Conservation (phyloP, 495 filamentous ascomycete genomes). For the Penicillium simplicissimum region DNA sequence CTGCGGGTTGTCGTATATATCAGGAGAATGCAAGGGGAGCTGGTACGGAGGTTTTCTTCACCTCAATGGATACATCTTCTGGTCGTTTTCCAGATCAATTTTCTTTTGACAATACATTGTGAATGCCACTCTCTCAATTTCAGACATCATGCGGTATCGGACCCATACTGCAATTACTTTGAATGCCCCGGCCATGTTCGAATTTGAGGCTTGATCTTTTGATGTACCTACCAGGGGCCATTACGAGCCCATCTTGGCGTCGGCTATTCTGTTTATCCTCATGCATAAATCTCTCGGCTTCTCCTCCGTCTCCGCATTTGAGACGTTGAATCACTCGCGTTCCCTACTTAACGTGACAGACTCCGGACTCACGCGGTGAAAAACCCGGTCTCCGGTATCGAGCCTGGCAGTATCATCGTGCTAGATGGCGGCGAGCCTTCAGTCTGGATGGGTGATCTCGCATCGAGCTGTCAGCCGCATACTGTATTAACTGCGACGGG, state of each 20-base stretch:
- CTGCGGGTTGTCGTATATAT: not conserved
- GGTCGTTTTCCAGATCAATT: not conserved
- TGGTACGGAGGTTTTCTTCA: not conserved
- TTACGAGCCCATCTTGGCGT: not conserved
- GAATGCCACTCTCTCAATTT: no score
- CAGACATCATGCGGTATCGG: no score
- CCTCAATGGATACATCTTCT: no score
- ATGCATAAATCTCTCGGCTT: slow-evolving; percentile 9
- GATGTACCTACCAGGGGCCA: not conserved
- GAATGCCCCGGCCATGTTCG: no score
- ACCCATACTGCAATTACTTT: no score
- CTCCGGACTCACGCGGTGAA: slow-evolving; percentile 26
- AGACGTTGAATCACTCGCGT: not conserved
- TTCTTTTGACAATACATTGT: no score
- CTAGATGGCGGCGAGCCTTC: slow-evolving; percentile 31
- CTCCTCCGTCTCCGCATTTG: slow-evolving; percentile 17
- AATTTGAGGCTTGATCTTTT: not conserved
- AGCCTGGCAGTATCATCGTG: slow-evolving; percentile 27
- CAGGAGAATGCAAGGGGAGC: not conserved
- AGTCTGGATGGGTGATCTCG: slow-evolving; percentile 22
- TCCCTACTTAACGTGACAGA: no score
- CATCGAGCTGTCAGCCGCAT: slow-evolving; percentile 12
- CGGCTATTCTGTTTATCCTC: not conserved
- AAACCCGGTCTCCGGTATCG: slow-evolving; percentile 22
- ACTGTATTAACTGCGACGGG: slow-evolving; percentile 26